Evolutionary conservation across 768 basidiomycete genomes (phyloP).

Genomic region (Kondoa malvinella): DNA sequence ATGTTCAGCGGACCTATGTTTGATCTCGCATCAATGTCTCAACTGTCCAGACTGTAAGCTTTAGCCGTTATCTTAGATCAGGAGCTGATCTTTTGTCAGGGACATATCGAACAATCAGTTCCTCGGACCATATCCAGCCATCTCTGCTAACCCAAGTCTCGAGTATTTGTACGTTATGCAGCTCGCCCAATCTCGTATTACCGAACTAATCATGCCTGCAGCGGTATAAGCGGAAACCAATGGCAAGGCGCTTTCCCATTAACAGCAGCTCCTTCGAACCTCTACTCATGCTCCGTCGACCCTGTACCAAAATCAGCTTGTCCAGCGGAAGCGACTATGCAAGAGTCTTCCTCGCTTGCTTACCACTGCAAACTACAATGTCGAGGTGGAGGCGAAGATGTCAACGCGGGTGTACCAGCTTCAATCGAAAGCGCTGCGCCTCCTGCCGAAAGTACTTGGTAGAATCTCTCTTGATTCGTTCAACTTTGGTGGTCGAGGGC

Average conservation of each 20-base stretch:
- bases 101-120: slow-evolving; percentile 9
- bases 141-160: not conserved
- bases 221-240: slow-evolving; percentile 7
- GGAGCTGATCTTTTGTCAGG: not conserved
- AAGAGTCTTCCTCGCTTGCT: slow-evolving; percentile 5
- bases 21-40: slow-evolving; percentile 1
- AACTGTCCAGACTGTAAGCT: slow-evolving; percentile 20
- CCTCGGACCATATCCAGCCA: slow-evolving; percentile 9
- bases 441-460: not conserved
- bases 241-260: slow-evolving; percentile 9
- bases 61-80: not conserved
- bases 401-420: slow-evolving; percentile 3
- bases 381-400: slow-evolving; percentile 8
- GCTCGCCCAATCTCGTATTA: not conserved
- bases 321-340: slow-evolving; percentile 1
- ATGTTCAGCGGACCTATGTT: slow-evolving; percentile 10
- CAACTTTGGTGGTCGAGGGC: too few relatives aligned
- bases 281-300: slow-evolving; percentile 10
- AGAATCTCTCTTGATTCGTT: too few relatives aligned
- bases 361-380: slow-evolving; percentile 9
- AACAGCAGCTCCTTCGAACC: slow-evolving; percentile 3
- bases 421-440: not conserved
- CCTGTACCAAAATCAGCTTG: slow-evolving; percentile 9
- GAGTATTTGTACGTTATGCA: not conserved
- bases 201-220: not conserved